Percentiles rank a stretch among this genome's conserved stretches.
These are phyloP conservation scores for Eustoma russellianum DNA, from an alignment of 257 asterid species.

Conservation along the genomic window DNA sequence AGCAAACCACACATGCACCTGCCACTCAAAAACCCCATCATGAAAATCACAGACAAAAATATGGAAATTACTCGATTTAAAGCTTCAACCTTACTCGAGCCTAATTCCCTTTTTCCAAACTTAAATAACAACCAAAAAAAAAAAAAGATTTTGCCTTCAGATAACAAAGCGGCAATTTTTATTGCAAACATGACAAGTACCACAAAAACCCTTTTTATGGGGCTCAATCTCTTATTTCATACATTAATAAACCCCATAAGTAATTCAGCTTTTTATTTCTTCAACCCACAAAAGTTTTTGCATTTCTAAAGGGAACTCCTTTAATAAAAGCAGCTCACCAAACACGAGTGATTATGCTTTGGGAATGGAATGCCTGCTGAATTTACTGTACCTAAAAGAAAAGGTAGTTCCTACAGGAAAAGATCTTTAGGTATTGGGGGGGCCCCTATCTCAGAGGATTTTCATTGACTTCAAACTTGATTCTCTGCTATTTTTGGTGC, in stretches of 20 bases:
- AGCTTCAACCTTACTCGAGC: slow-evolving; percentile 21
- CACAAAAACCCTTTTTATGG: too few relatives aligned
- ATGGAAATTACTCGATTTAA: slow-evolving; percentile 3
- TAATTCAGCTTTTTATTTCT: neutral
- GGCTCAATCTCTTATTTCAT: slow-evolving; percentile 16
- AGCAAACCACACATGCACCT: neutral
- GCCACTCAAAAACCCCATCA: slow-evolving; percentile 16
- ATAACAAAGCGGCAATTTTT: too few relatives aligned
- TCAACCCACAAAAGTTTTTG: slow-evolving; percentile 19
- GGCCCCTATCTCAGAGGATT: slow-evolving; percentile 17
- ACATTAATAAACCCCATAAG: slow-evolving; percentile 24
- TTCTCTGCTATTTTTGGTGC: slow-evolving; percentile 32
- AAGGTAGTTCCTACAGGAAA: slow-evolving; percentile 13
- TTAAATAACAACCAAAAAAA: slow-evolving; percentile 38
- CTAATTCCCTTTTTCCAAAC: slow-evolving; percentile 29
- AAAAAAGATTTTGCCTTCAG: neutral
- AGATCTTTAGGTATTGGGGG: slow-evolving; percentile 20
- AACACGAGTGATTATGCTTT: slow-evolving; percentile 18
- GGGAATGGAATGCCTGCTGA: slow-evolving; percentile 9
- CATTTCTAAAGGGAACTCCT: slow-evolving; percentile 14
- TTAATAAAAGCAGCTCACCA: slow-evolving; percentile 31
- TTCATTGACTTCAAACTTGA: slow-evolving; percentile 34
- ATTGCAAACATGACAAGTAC: too few relatives aligned
- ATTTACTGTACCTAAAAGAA: too few relatives aligned
- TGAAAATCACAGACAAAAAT: slow-evolving; percentile 17